Percentiles rank a stretch among this genome's conserved stretches.
These are phyloP conservation scores for Syzygium aromaticum DNA, from an alignment of 345 rosid genomes.

Conservation along the genomic window DNA sequence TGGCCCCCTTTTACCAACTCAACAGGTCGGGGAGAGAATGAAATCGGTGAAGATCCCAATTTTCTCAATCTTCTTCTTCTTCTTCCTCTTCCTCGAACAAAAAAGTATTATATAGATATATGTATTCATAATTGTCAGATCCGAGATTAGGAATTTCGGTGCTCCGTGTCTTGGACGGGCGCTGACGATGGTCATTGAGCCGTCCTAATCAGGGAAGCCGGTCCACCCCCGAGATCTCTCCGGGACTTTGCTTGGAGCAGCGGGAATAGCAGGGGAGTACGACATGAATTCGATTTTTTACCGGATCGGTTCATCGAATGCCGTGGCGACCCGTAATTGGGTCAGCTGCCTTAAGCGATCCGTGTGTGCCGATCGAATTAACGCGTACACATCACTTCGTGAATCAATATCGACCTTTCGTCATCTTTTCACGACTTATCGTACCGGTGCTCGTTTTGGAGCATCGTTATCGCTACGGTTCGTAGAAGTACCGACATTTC, in stretches of 20 bases:
- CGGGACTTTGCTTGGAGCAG: not conserved
- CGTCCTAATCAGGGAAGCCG: not conserved
- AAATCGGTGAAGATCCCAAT: too few species aligned
- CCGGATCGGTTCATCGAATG: not conserved
- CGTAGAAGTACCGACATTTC: rapidly evolving
- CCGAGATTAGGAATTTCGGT: not conserved
- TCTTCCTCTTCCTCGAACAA: not conserved
- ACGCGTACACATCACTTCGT: not conserved
- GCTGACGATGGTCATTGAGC: not conserved
- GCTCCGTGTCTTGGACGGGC: not conserved
- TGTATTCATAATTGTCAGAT: not conserved
- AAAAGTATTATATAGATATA: too few species aligned
- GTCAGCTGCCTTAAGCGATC: rapidly evolving
- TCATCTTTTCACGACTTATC: not conserved
- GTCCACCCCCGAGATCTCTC: not conserved
- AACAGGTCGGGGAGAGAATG: too few species aligned
- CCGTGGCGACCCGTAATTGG: not conserved
- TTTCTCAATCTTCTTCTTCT: too few species aligned
- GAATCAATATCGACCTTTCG: not conserved
- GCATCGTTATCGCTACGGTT: too few species aligned
- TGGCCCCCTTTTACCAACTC: too few species aligned
- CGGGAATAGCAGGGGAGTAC: not conserved
- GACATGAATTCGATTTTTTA: not conserved
- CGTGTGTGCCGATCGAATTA: not conserved
- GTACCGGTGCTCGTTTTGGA: not conserved